Evolutionary conservation across 2,329 filamentous ascomycete genomes (phyloP).

Genomic region (Fusarium lateritium): DNA sequence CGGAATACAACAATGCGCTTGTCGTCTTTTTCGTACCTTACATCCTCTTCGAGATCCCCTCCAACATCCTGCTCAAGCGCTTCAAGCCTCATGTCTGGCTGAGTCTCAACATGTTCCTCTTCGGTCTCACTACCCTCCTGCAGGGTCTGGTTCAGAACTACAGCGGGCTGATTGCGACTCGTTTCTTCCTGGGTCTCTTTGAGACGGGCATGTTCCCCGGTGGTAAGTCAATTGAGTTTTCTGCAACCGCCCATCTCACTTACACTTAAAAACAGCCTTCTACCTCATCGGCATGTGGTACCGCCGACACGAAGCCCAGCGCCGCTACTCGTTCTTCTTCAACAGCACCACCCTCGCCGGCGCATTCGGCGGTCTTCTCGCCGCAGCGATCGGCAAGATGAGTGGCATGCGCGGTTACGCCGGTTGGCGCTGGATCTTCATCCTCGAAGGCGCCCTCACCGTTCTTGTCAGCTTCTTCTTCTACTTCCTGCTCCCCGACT

Average conservation of each 20-base stretch:
- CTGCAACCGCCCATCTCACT: conserved; percentile 56
- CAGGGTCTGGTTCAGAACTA: conserved; percentile 87
- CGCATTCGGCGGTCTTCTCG: conserved; percentile 88
- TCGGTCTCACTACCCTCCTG: conserved; percentile 80
- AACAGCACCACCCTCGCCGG: conserved; percentile 83
- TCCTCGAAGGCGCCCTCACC: conserved; percentile 80
- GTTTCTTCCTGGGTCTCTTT: conserved; percentile 87
- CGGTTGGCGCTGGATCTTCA: conserved; percentile 88
- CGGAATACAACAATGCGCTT: conserved; percentile 80
- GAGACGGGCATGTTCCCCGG: conserved; percentile 80
- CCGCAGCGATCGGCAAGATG: conserved; percentile 92
- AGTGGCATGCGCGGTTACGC: conserved; percentile 75
- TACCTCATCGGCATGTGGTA: conserved; percentile 93
- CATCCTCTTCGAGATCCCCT: conserved; percentile 79
- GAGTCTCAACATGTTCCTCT: conserved; percentile 86
- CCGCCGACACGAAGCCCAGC: conserved; percentile 87
- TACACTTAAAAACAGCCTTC: conserved; percentile 59
- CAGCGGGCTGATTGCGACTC: conserved; percentile 80
- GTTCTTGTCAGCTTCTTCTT: conserved; percentile 73
- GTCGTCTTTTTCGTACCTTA: conserved; percentile 89
- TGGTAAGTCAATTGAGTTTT: conserved; percentile 45
- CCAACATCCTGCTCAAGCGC: conserved; percentile 76
- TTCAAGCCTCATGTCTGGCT: conserved; percentile 78
- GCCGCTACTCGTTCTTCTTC: conserved; percentile 96
- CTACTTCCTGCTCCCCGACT: conserved; percentile 80